A percentile compares a stretch with the other conserved stretches of the same genome.
phyloP scores from a whole-genome alignment of 2,329 filamentous ascomycete species.

The Cephalotrichum gorgonifer region DNA sequence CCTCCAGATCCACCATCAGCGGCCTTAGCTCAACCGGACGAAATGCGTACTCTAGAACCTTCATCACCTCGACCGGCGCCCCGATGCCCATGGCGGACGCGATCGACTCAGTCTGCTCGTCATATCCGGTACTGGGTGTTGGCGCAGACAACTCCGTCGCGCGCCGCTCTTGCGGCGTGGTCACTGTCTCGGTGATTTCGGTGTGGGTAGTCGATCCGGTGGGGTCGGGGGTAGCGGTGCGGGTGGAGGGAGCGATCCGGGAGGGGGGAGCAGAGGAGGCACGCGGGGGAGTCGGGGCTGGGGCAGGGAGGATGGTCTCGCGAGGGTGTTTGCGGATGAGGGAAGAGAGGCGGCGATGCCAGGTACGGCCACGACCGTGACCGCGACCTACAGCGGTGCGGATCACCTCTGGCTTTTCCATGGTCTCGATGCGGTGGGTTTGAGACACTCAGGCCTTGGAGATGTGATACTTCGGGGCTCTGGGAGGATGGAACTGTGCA shows the following conservation, averaged over 20 bases:
- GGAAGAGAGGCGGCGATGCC: neutral
- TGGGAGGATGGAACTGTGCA: too few species aligned
- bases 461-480: too few species aligned
- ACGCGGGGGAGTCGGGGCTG: neutral
- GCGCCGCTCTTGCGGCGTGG: neutral
- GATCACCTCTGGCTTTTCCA: neutral
- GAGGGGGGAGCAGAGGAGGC: neutral
- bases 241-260: neutral
- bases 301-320: neutral
- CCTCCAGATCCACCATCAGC: neutral
- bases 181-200: neutral
- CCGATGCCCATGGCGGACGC: neutral
- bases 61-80: neutral
- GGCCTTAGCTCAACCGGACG: neutral
- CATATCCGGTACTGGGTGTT: neutral
- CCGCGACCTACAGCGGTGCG: neutral
- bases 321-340: neutral
- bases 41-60: neutral
- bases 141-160: neutral
- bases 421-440: neutral
- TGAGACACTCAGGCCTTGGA: too few species aligned
- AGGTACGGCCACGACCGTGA: neutral
- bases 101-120: neutral
- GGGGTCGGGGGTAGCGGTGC: neutral
- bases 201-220: neutral